Evolutionary conservation across 768 basidiomycete genomes (phyloP).

Genomic region (Boletus rufocinnamomeus): DNA sequence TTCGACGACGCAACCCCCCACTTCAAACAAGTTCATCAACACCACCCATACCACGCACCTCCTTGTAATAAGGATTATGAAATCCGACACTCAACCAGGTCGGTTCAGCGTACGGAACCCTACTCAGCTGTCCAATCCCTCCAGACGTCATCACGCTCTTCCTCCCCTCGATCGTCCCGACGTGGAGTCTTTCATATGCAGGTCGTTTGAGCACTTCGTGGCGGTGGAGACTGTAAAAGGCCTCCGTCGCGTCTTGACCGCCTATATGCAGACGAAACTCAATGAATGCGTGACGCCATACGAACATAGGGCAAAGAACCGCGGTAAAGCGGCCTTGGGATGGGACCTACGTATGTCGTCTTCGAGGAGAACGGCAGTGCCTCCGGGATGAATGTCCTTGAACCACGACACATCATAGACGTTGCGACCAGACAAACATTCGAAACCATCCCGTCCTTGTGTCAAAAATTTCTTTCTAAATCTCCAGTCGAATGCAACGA

Average conservation of each 20-base stretch:
- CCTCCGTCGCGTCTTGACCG: constrained; percentile 77
- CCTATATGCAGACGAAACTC: constrained; percentile 57
- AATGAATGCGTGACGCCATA: not conserved
- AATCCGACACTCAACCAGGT: constrained; percentile 69
- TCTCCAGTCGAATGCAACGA: not conserved
- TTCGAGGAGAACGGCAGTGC: not conserved
- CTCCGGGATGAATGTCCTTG: constrained; percentile 38
- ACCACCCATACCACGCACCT: constrained; percentile 40
- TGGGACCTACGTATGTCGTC: not conserved
- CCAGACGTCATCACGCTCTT: constrained; percentile 48
- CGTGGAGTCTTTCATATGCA: too few relatives aligned
- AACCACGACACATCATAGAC: constrained; percentile 84
- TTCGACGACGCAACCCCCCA: not conserved
- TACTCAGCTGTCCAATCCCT: constrained; percentile 54
- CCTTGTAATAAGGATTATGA: constrained; percentile 73
- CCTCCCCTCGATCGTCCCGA: constrained; percentile 61
- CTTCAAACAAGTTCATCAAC: not conserved
- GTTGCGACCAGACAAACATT: constrained; percentile 38
- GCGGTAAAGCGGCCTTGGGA: not conserved
- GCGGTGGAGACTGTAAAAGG: constrained; percentile 78
- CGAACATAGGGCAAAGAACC: not conserved
- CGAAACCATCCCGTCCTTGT: not conserved
- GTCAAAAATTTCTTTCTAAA: not conserved
- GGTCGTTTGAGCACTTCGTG: constrained; percentile 69
- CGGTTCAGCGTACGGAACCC: constrained; percentile 80